Evolutionary conservation across 1,284 basidiomycete genomes (phyloP).

Genomic region (Irpex lacteus): DNA sequence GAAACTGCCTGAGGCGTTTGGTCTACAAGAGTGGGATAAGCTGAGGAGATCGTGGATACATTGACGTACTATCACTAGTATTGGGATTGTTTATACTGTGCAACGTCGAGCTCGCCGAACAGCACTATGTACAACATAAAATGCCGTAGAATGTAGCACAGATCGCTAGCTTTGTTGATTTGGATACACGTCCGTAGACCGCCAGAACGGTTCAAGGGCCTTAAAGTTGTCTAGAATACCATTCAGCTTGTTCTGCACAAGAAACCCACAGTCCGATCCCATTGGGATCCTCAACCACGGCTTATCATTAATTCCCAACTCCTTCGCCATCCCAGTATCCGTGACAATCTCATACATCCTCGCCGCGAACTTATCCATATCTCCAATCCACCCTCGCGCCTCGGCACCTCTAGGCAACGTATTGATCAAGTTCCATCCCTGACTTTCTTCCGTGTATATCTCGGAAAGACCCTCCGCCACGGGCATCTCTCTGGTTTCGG

Average conservation of each 20-base stretch:
- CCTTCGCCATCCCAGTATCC: constrained; percentile 16
- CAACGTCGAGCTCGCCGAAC: background rate
- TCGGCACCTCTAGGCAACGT: constrained; percentile 1
- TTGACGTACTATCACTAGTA: background rate
- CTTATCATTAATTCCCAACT: background rate
- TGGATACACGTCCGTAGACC: constrained; percentile 5
- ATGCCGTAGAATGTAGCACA: background rate
- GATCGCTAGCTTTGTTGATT: background rate
- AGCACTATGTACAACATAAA: background rate
- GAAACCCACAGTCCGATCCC: constrained; percentile 19
- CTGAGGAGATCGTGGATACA: constrained; percentile 1
- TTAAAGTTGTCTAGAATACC: constrained; percentile 3
- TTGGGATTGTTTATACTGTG: background rate
- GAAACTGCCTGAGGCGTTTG: background rate
- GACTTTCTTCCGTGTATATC: constrained; percentile 19
- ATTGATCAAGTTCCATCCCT: constrained; percentile 13
- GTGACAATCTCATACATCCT: constrained; percentile 23
- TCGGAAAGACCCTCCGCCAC: constrained; percentile 4
- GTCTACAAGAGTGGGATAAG: constrained; percentile 2
- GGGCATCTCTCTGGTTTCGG: constrained; percentile 3
- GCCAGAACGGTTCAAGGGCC: constrained; percentile 4
- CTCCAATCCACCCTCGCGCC: constrained; percentile 17
- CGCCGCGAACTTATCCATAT: constrained; percentile 18
- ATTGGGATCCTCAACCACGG: constrained; percentile 20
- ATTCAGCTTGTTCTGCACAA: constrained; percentile 1